These are phyloP conservation scores for Melocanna baccifera DNA, from an alignment of 176 grass and related monocot genomes.

Conservation along the genomic window DNA sequence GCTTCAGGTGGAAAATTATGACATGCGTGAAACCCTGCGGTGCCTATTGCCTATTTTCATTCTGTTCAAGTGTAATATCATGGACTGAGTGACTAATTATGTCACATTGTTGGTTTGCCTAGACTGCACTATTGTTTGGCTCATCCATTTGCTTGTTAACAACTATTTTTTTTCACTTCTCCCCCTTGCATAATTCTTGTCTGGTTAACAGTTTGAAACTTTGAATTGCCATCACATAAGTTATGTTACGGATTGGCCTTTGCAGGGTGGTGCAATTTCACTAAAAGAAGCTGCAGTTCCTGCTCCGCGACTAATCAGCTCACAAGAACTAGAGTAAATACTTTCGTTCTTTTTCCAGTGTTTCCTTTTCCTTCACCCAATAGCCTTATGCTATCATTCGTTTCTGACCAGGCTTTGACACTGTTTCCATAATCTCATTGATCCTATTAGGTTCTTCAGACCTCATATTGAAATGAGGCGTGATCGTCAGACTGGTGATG, in stretches of 20 bases:
- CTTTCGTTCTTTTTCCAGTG: not conserved
- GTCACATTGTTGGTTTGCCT: not conserved
- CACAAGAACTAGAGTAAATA: conserved; percentile 90
- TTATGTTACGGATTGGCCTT: conserved; percentile 11
- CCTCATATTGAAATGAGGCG: conserved; percentile 74
- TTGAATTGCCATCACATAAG: not conserved
- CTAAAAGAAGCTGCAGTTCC: conserved; percentile 76
- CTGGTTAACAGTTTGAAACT: not conserved
- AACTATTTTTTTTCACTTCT: not conserved
- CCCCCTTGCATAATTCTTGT: not conserved
- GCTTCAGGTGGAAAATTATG: not conserved
- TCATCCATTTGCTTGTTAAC: conserved; percentile 11
- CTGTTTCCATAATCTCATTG: conserved; percentile 24
- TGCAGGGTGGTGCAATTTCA: conserved; percentile 85
- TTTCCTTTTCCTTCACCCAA: not conserved
- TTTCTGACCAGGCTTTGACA: conserved; percentile 26
- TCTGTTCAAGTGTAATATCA: conserved; percentile 1
- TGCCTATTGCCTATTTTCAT: not conserved
- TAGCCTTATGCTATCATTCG: conserved; percentile 10
- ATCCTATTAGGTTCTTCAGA: conserved; percentile 58
- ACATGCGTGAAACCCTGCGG: not conserved
- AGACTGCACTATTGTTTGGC: not conserved
- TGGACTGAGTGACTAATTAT: not conserved
- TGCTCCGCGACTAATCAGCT: conserved; percentile 69
- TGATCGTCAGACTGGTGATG: conserved; percentile 80